Evolutionary conservation across 1,139 yeast genomes (phyloP).

Genomic region (Magnusiomyces ingens): DNA sequence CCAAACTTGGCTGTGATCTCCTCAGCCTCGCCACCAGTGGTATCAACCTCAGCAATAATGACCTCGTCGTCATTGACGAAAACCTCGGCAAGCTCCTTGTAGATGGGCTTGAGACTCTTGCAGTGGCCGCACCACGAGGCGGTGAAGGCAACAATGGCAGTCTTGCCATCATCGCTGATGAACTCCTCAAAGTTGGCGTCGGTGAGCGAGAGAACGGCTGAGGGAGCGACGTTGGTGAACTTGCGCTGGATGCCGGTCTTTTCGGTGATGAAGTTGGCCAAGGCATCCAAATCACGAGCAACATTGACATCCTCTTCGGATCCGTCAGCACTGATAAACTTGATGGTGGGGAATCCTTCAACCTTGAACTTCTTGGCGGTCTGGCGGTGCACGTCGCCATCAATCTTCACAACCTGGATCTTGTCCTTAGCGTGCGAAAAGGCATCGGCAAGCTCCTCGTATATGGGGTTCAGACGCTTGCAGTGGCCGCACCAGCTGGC

Average conservation of each 20-base stretch:
- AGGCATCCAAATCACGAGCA: constrained; percentile 36
- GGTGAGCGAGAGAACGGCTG: constrained; percentile 37
- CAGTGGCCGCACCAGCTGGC: constrained; percentile 87
- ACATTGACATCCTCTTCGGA: constrained; percentile 31
- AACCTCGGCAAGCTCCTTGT: constrained; percentile 50
- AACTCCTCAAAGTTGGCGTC: constrained; percentile 23
- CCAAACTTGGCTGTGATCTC: constrained; percentile 40
- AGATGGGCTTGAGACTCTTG: constrained; percentile 55
- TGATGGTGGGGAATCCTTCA: constrained; percentile 60
- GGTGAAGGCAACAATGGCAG: constrained; percentile 43
- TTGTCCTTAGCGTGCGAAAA: constrained; percentile 42
- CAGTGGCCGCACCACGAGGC: constrained; percentile 83
- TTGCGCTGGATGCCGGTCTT: constrained; percentile 37
- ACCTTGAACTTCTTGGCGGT: constrained; percentile 50
- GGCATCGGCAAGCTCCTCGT: constrained; percentile 53
- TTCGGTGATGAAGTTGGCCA: constrained; percentile 43
- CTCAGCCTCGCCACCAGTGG: constrained; percentile 42
- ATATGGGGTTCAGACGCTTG: constrained; percentile 56
- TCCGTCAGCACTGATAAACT: constrained; percentile 42
- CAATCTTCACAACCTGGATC: constrained; percentile 46
- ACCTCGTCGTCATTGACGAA: constrained; percentile 42
- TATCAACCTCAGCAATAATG: constrained; percentile 44
- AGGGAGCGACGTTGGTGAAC: constrained; percentile 27
- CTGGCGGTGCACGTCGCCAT: constrained; percentile 58
- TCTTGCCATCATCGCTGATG: constrained; percentile 19